phyloP scores from a whole-genome alignment of 768 basidiomycete species.

The Tulasnella sp. region DNA sequence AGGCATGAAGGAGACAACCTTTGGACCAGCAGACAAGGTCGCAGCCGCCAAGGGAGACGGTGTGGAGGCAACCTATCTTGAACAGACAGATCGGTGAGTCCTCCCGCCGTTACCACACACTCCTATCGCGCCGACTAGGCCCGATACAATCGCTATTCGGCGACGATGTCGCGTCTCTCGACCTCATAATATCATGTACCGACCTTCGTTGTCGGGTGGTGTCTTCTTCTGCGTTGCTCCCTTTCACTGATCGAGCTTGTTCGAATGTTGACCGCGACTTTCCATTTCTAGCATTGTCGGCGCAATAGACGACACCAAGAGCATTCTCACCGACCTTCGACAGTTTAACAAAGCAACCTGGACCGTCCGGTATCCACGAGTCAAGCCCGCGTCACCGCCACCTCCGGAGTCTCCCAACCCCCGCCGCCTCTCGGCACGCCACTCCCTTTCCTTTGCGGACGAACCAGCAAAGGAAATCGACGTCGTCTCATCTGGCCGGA shows the following conservation, averaged over 20 bases:
- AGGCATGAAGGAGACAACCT: conserved; percentile 12
- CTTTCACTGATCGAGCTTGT: not conserved
- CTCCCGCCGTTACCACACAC: not conserved
- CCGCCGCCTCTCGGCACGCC: conserved; percentile 44
- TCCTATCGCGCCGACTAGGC: not conserved
- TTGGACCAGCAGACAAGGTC: conserved; percentile 36
- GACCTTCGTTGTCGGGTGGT: too few relatives aligned
- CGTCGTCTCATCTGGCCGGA: conserved; percentile 50
- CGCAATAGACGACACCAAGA: conserved; percentile 69
- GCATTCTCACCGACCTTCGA: conserved; percentile 64
- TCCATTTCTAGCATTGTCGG: conserved; percentile 54
- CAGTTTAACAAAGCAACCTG: conserved; percentile 82
- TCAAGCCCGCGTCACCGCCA: conserved; percentile 26
- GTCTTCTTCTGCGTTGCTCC: too few relatives aligned
- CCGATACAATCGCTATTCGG: not conserved
- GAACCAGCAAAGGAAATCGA: conserved; percentile 66
- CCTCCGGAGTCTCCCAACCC: conserved; percentile 5
- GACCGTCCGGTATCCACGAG: conserved; percentile 77
- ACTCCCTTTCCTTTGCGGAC: conserved; percentile 80
- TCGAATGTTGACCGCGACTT: not conserved
- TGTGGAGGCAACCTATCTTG: conserved; percentile 70
- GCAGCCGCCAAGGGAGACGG: conserved; percentile 45
- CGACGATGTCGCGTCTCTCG: not conserved
- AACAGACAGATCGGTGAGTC: conserved; percentile 68
- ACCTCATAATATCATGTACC: not conserved